A percentile compares a stretch with the other conserved stretches of the same genome.
These are phyloP conservation scores for Globisporangium barbulae DNA, from an alignment of 352 stramenopile species.

Conservation along the genomic window DNA sequence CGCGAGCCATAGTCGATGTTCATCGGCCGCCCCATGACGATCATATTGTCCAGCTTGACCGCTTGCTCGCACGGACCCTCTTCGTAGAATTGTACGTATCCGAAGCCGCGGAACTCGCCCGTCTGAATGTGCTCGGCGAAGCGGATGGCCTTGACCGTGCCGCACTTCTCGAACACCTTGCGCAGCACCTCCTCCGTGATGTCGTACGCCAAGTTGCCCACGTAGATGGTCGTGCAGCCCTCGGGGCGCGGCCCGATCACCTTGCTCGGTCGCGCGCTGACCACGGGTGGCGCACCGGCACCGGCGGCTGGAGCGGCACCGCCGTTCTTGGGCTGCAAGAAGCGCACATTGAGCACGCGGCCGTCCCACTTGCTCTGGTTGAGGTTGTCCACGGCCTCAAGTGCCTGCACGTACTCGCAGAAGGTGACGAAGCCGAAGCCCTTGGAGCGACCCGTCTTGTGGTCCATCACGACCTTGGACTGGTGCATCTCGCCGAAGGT, in stretches of 20 bases:
- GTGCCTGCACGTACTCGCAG: slow-evolving; percentile 69
- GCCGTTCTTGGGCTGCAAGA: slow-evolving; percentile 68
- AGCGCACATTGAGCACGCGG: slow-evolving; percentile 77
- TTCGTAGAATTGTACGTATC: slow-evolving; percentile 94
- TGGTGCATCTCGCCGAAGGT: slow-evolving; percentile 83
- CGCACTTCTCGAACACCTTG: slow-evolving; percentile 78
- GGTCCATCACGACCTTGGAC: slow-evolving; percentile 80
- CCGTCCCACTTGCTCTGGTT: slow-evolving; percentile 86
- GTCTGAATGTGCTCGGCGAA: slow-evolving; percentile 86
- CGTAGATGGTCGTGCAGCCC: slow-evolving; percentile 92
- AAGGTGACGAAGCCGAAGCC: slow-evolving; percentile 87
- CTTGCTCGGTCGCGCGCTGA: slow-evolving; percentile 29
- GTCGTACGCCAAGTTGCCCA: slow-evolving; percentile 96
- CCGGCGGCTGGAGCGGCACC: neutral
- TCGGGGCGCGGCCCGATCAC: slow-evolving; percentile 66
- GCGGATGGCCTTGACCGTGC: slow-evolving; percentile 73
- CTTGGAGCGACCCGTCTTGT: slow-evolving; percentile 56
- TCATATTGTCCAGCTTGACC: slow-evolving; percentile 70
- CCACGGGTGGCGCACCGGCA: slow-evolving; percentile 5
- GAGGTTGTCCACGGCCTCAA: slow-evolving; percentile 74
- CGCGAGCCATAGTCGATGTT: slow-evolving; percentile 76
- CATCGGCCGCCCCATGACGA: slow-evolving; percentile 84
- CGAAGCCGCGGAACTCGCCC: slow-evolving; percentile 83
- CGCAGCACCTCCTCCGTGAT: slow-evolving; percentile 87
- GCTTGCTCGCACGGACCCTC: slow-evolving; percentile 83